Evolutionary conservation across 805 yeast genomes (phyloP), one percentile per base, ranked within the genome.

Genomic region (Sporopachydermia quercuum): DNA sequence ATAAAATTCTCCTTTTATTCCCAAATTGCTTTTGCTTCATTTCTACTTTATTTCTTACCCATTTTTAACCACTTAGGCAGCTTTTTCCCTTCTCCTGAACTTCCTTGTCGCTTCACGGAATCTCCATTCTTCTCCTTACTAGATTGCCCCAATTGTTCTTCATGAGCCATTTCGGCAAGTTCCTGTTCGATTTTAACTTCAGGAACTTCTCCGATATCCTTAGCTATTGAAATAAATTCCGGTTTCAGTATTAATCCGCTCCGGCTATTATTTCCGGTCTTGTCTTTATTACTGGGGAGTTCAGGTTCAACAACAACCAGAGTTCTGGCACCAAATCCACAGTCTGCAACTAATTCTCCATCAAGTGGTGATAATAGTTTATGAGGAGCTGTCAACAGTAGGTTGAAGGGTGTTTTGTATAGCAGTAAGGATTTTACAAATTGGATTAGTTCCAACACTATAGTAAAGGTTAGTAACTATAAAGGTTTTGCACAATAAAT

Each of bases 321-420:
- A 5, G 66, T 70, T 43, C 75, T 67, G 11, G 66, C 47, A 2
- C 71, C 70, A 42, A 76, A 65, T 2, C 56, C 52, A 39, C 63
- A 55, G 37, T 65, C 67, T 1, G 49, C 49, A 1, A 62, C 59
- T 34, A 71, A 50, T 16, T 43, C 46, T 41, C 50, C 50, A 39
- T 58, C 57, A 6, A 19, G 18, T 8, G 51, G 44, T 1, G 50
- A 44, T 1, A 76, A 44, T 1, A 49, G 41, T 6, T 49, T 47
- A 16, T 60, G 53, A 2, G 84, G 84, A 43, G 72, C 68, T 3
- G 76, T 64, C 19, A 63, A 51, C n/a, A 51, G 55, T 19, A 77
- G 52, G 15, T 57, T 50, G 46, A 71, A 74, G 2, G 47, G 46
- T 1, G 41, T 40, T 16, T 45, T 39, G 17, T 57, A 49, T 2